Conservation (phyloP, 306 rosid genomes). For the Vicia sativa region DNA sequence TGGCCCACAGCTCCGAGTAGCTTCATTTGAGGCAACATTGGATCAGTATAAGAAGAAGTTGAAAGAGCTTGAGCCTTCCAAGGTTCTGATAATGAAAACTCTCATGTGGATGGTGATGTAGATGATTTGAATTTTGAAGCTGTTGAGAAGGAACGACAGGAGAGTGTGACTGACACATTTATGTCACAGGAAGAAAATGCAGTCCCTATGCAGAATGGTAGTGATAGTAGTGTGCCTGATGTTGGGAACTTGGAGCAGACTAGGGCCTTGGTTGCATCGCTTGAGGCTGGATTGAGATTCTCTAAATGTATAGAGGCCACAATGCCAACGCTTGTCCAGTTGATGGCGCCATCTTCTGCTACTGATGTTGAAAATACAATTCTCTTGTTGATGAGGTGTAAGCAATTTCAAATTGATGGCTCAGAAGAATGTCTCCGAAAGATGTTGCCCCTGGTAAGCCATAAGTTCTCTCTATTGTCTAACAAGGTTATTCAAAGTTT, state of each 20-base stretch:
- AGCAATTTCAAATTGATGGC: conserved; percentile 93
- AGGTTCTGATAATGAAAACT: conserved; percentile 51
- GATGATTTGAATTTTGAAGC: conserved; percentile 47
- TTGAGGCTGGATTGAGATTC: conserved; percentile 90
- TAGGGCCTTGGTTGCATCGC: conserved; percentile 95
- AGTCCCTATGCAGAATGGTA: conserved; percentile 55
- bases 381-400: conserved; percentile 92
- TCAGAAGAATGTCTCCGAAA: conserved; percentile 88
- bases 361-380: conserved; percentile 93
- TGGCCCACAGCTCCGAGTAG: conserved; percentile 88
- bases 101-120: conserved; percentile 62
- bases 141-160: conserved; percentile 55
- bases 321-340: conserved; percentile 85
- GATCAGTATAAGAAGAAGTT: conserved; percentile 78
- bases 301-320: conserved; percentile 73
- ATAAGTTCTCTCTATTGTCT: conserved; percentile 25
- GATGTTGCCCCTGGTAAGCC: conserved; percentile 89
- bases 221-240: conserved; percentile 65
- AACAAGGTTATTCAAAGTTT: conserved; percentile 23
- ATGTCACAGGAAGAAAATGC: conserved; percentile 57
- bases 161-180: conserved; percentile 75
- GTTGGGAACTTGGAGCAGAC: conserved; percentile 96
- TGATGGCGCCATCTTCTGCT: conserved; percentile 94
- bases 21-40: conserved; percentile 89
- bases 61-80: conserved; percentile 71